A percentile compares a stretch with the other conserved stretches of the same genome.
Evolutionary conservation across 2,329 filamentous ascomycete genomes (phyloP).

Genomic region (Tothia fuscella): DNA sequence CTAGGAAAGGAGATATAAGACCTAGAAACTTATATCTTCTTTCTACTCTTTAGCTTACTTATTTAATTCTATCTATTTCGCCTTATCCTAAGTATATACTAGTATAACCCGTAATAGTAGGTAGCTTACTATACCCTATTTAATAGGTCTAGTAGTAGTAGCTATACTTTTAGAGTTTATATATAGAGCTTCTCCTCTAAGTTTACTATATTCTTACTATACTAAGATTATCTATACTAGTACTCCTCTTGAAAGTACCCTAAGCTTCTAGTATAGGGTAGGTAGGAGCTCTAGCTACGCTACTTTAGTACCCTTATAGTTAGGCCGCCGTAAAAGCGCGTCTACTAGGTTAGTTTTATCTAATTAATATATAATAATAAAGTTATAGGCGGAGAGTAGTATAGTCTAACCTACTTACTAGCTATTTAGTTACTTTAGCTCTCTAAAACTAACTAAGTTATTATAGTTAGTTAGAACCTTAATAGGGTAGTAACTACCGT

Average conservation of each 20-base stretch:
- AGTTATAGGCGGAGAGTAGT: conserved; percentile 16
- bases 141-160: neutral
- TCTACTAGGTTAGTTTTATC: conserved; percentile 14
- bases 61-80: too few species aligned
- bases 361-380: conserved; percentile 17
- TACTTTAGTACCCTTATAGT: conserved; percentile 4
- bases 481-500: conserved; percentile 12
- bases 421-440: conserved; percentile 16
- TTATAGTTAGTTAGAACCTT: conserved; percentile 20
- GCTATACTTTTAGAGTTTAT: neutral
- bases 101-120: too few species aligned
- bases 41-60: too few species aligned
- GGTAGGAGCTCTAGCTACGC: neutral
- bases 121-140: too few species aligned
- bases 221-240: conserved; percentile 1
- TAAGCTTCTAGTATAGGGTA: neutral
- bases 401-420: conserved; percentile 17
- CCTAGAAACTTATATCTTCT: too few species aligned
- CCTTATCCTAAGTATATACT: too few species aligned
- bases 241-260: neutral
- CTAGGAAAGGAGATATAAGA: too few species aligned
- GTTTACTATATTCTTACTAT: neutral
- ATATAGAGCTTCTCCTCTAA: neutral
- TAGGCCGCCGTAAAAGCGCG: conserved; percentile 11
- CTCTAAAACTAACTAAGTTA: conserved; percentile 20